phyloP scores from a whole-genome alignment of 2,329 filamentous ascomycete genomes.

The Cryphonectria parasitica region DNA sequence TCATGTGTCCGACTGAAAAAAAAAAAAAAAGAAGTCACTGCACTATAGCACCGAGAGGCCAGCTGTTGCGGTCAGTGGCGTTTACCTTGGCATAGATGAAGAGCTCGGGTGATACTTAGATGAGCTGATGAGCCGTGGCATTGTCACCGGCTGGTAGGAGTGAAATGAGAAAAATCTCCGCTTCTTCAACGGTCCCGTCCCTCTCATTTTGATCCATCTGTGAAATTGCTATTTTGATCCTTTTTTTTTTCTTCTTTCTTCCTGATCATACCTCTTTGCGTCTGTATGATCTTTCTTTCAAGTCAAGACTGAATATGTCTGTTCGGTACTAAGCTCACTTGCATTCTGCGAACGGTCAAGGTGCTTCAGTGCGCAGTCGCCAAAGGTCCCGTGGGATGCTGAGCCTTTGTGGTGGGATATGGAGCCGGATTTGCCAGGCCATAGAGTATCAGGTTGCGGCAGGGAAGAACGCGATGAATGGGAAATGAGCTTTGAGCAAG shows the following conservation, averaged over 20 bases:
- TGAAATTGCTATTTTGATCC: not conserved
- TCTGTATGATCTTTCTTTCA: not conserved
- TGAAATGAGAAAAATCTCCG: conserved; percentile 20
- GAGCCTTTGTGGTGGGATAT: not conserved
- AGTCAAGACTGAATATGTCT: not conserved
- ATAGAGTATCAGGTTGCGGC: not conserved
- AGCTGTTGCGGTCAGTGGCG: conserved; percentile 22
- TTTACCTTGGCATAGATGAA: conserved; percentile 26
- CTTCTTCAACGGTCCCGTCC: conserved; percentile 5
- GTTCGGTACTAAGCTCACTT: not conserved
- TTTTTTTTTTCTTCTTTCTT: not conserved
- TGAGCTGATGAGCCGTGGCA: not conserved
- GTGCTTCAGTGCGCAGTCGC: not conserved
- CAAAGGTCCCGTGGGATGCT: not conserved
- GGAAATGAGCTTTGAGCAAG: not conserved
- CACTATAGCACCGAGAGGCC: conserved; percentile 26
- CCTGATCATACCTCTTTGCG: not conserved
- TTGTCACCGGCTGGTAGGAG: conserved; percentile 18
- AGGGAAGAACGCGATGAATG: not conserved
- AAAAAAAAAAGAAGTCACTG: conserved; percentile 29
- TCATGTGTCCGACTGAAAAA: conserved; percentile 32
- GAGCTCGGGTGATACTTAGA: not conserved
- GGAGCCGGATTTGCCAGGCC: not conserved
- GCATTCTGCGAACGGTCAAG: not conserved
- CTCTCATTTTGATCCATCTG: not conserved